Evolutionary conservation across 2,329 filamentous ascomycete species (phyloP), one percentile per base, ranked within the genome.

Genomic region (Tolypocladium amazonense): DNA sequence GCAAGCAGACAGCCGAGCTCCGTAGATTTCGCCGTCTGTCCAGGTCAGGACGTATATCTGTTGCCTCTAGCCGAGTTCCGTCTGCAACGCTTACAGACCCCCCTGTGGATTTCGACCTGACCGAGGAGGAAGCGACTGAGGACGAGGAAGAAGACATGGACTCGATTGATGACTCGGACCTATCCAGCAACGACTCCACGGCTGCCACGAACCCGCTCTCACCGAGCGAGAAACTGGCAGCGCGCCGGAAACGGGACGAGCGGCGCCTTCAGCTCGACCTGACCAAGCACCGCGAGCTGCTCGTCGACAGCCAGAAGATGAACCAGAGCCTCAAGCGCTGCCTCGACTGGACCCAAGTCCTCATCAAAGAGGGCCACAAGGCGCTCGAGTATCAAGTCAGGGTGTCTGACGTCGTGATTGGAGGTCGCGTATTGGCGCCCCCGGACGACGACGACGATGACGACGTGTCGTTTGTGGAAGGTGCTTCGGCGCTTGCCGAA

Each of bases 241-340:
- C 62, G 1, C 78, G 89, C 62, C 81, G 86, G n/a, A 81, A 84
- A 56, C 83, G 83, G 58, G 93, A 97, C 64, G 91, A 96, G 70
- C 88, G 88, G 65, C 85, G 90, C 37, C 79, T 97, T n/a, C 84
- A 88, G 66, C 80, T 92, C 5, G 94, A 99, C 72, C 80, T 99
- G 0, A 83, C 87, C 4, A 93, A 92, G 70, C 94, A 99, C 71
- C 90, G 92, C 65, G 88, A 96, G 68, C 79, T 97, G 1, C 82
- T 99, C 11, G 79, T 92, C 45, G 92, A 96, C 71, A 94, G 89
- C 65, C 92, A 97, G 69, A 95, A 92, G 76, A 92, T 97, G 79
- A 97, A 97, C 70, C 90, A 95, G 71, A 96, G 90, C 71, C 82
- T 99, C 54, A 95, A 91, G 72, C 83, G 90, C 56, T 99, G 94